Evolutionary conservation across 169 alveolate species (phyloP), one percentile per base, ranked within the genome.

Genomic region (Cystoisospora suis): DNA sequence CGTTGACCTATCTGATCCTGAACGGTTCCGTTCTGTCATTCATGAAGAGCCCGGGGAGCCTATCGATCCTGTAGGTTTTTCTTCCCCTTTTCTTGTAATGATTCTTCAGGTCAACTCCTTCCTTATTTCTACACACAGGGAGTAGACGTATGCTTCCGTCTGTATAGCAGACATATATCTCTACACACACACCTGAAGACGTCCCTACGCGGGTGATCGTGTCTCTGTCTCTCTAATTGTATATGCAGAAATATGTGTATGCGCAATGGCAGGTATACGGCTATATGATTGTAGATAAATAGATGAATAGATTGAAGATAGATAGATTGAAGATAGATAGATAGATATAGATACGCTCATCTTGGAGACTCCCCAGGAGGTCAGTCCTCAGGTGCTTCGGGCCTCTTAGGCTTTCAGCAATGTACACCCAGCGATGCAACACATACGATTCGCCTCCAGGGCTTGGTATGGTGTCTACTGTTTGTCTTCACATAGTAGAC

Each of bases 1-100:
- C 44, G 46, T 69, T 34, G 90, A 86, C 56, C 65, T 86, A 12
- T 86, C 90, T 4, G 81, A 86, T 38, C 90, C 90, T 32, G 75
- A 86, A 49, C 36, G 27, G 32, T 86, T 86, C 36, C 75, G 90
- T 32, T 72, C 83, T 46, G 83, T 72, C 83, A 40, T 72, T 38
- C 83, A 72, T 56, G 83, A 38, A 27, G 32, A 7, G 36, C 58
- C n/a, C 53, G 58, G 32, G 58, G 83, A 29, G 40, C 36, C 53
- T 1, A 40, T 38, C 32, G 83, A 72, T 72, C 83, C 83, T n/a
- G 47, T 6, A 3, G 53, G 34, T 0, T 34, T 6, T 15, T 34
- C 27, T 2, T 5, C 34, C 45, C 15, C 42, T 6, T 72, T n/a
- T 15, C 65, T 53, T 23, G 29, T 53, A 12, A 15, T 12, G 29